Evolutionary conservation across 2,329 filamentous ascomycete genomes (phyloP).

Genomic region (Boeremia exigua): DNA sequence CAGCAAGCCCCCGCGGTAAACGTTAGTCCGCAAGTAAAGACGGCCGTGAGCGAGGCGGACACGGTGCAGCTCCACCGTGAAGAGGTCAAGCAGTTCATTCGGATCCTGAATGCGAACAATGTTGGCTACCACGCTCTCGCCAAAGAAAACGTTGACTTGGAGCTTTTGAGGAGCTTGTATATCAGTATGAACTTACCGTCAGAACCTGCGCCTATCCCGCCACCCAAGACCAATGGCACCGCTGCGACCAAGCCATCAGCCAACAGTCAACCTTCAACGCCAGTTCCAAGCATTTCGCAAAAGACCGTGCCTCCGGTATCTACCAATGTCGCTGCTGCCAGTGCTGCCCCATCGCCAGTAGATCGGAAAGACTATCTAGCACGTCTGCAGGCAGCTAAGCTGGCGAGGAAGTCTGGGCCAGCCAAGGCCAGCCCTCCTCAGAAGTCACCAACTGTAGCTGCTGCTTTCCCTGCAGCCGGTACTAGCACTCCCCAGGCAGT

Average conservation of each 20-base stretch:
- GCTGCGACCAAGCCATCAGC: constrained; percentile 5
- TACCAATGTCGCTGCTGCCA: constrained; percentile 25
- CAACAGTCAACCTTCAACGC: constrained; percentile 3
- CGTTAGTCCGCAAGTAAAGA: constrained; percentile 7
- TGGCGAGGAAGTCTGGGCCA: constrained; percentile 52
- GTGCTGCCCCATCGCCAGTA: constrained; percentile 54
- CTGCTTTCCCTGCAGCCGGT: constrained; percentile 14
- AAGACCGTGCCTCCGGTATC: constrained; percentile 30
- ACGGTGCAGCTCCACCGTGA: constrained; percentile 35
- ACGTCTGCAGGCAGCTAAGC: constrained; percentile 75
- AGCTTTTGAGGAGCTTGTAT: constrained; percentile 37
- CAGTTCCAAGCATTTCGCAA: constrained; percentile 11
- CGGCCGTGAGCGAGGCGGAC: constrained; percentile 11
- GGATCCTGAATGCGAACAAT: constrained; percentile 60
- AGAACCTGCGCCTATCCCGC: constrained; percentile 32
- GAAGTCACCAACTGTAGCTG: constrained; percentile 24
- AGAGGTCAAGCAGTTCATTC: constrained; percentile 46
- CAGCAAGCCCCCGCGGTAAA: constrained; percentile 4
- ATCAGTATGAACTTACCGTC: constrained; percentile 37
- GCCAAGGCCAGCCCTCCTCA: constrained; percentile 31
- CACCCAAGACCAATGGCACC: constrained; percentile 23
- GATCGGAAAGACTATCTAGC: constrained; percentile 80
- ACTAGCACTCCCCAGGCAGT: constrained; percentile 21
- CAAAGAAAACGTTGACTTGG: constrained; percentile 35
- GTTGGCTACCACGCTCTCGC: constrained; percentile 74